A percentile compares a stretch with the other conserved stretches of the same genome.
Evolutionary conservation across 192 early-diverging fungal genomes (phyloP).

Genomic region (Linnemannia hyalina): DNA sequence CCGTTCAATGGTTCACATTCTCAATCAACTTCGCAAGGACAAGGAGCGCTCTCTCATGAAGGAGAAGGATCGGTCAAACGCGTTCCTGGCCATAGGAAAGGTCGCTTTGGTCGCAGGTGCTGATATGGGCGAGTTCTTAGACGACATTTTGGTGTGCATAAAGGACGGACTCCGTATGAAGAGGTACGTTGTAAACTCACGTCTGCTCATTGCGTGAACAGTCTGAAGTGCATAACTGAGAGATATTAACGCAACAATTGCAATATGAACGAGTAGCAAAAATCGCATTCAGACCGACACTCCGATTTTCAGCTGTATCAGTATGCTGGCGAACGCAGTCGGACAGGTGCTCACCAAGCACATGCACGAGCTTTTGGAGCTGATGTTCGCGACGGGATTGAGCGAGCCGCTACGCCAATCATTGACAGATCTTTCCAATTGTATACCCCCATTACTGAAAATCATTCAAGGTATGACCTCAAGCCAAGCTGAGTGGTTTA

Average conservation of each 20-base stretch:
- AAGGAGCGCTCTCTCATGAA: constrained; percentile 68
- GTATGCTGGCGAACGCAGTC: constrained; percentile 89
- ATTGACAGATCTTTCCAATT: constrained; percentile 80
- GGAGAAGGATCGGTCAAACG: constrained; percentile 60
- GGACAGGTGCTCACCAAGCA: constrained; percentile 91
- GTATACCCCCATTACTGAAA: constrained; percentile 85
- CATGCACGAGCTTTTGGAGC: constrained; percentile 88
- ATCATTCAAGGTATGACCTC: constrained; percentile 84
- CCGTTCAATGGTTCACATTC: constrained; percentile 79
- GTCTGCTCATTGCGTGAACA: not conserved
- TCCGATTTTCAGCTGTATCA: constrained; percentile 86
- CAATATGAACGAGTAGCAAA: constrained; percentile 53
- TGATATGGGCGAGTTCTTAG: constrained; percentile 84
- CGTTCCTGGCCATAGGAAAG: constrained; percentile 88
- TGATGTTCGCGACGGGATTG: constrained; percentile 93
- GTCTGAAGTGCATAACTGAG: not conserved
- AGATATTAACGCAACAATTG: not conserved
- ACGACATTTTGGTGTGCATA: constrained; percentile 80
- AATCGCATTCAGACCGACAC: constrained; percentile 68
- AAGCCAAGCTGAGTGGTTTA: not conserved
- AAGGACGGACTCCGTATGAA: constrained; percentile 80
- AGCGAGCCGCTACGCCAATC: constrained; percentile 86
- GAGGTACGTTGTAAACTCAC: constrained; percentile 60
- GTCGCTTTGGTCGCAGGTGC: constrained; percentile 84
- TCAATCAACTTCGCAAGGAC: constrained; percentile 79